Conservation (phyloP, 2,329 filamentous ascomycete genomes). For the Teratosphaeria epicoccoides region DNA sequence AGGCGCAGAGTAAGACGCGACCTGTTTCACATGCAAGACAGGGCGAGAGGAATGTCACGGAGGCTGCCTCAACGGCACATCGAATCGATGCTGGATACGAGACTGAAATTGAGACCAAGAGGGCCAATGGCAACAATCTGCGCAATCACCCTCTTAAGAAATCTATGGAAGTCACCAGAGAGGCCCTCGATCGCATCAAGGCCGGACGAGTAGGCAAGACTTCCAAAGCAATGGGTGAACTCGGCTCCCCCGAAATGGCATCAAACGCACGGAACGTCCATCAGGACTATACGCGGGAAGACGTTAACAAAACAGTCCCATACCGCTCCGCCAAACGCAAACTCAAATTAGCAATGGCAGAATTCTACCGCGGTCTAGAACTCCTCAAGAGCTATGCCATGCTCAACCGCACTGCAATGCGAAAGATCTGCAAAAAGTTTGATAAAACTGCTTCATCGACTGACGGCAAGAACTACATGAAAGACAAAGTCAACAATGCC, state of each 20-base stretch:
- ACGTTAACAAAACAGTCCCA: conserved; percentile 47
- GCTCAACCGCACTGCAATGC: conserved; percentile 83
- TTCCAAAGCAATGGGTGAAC: conserved; percentile 35
- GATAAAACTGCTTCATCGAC: conserved; percentile 66
- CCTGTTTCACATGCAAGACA: background rate
- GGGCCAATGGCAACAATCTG: background rate
- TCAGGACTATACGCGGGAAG: conserved; percentile 34
- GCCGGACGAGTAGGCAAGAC: conserved; percentile 45
- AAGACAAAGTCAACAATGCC: conserved; percentile 78
- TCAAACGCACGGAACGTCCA: conserved; percentile 10
- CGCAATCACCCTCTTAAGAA: conserved; percentile 1
- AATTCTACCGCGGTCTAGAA: conserved; percentile 87
- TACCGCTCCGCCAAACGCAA: conserved; percentile 85
- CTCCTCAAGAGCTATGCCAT: conserved; percentile 84
- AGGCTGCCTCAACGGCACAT: background rate
- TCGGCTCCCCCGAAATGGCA: conserved; percentile 29
- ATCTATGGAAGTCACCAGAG: conserved; percentile 5
- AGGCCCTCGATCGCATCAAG: conserved; percentile 23
- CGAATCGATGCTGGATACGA: background rate
- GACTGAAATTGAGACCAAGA: background rate
- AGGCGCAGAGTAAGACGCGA: conserved; percentile 3
- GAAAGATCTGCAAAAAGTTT: conserved; percentile 98
- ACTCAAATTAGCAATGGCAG: conserved; percentile 79
- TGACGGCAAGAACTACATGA: conserved; percentile 60
- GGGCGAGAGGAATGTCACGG: background rate